A percentile compares a stretch with the other conserved stretches of the same genome.
These are phyloP conservation scores for Artemisia annua DNA, from an alignment of 129 eudicot genomes.

Conservation along the genomic window DNA sequence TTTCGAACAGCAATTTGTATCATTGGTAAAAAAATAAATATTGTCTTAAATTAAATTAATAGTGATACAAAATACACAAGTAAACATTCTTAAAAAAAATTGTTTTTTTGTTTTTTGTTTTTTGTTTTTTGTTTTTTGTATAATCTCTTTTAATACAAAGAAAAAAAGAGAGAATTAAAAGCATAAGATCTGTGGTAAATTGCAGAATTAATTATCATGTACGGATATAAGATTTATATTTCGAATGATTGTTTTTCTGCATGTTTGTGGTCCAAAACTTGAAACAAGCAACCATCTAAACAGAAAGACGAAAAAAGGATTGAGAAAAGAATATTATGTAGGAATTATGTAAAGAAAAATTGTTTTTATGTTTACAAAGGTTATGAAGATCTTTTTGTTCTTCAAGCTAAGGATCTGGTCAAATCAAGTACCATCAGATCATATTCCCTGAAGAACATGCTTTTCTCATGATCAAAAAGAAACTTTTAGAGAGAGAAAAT, in stretches of 20 bases:
- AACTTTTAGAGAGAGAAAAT: constrained; percentile 32
- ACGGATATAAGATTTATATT: constrained; percentile 9
- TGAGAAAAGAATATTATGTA: constrained; percentile 29
- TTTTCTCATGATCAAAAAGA: constrained; percentile 48
- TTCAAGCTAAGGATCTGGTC: constrained; percentile 72
- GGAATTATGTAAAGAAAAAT: constrained; percentile 30
- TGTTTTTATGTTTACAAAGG: constrained; percentile 25
- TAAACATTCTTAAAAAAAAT: too few species aligned
- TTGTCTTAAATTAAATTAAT: not conserved
- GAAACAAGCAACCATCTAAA: constrained; percentile 36
- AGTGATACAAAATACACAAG: not conserved
- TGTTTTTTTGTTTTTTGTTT: not conserved
- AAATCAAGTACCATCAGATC: constrained; percentile 61
- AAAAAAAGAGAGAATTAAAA: not conserved
- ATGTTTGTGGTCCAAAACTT: constrained; percentile 47
- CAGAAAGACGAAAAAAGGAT: constrained; percentile 27
- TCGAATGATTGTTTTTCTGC: constrained; percentile 39
- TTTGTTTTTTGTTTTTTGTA: not conserved
- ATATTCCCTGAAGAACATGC: constrained; percentile 42
- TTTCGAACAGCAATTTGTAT: not conserved
- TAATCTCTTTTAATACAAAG: not conserved
- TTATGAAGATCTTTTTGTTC: constrained; percentile 28
- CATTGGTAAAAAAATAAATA: not conserved
- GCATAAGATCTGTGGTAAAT: constrained; percentile 8
- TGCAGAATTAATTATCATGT: not conserved